Base-by-base conservation (phyloP, 2,329 filamentous ascomycete genomes). In the Fusarium nematophilum region DNA sequence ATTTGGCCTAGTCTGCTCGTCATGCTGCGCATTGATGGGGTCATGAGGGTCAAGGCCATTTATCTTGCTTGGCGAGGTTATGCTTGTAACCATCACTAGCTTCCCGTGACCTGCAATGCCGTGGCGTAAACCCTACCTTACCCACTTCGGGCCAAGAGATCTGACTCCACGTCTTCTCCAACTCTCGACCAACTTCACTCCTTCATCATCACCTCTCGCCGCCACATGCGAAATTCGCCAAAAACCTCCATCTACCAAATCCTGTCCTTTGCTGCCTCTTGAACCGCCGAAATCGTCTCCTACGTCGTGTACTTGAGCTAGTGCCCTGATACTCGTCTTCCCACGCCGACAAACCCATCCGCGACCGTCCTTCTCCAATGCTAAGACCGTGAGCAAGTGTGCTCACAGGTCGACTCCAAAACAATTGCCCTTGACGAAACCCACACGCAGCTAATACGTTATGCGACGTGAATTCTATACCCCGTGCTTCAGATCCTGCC, bases 121-220 rank as follows among this genome's bases (percentile, higher is more conserved):
- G 40, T 25, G 14, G 30, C 43, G 13, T 30, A 55, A 51, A 56
- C 34, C 57, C 61, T 14, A 29, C 57, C 33, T 9, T 17, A 14
- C 15, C 60, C 62, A 64, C 61, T 49, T 29, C 36, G n/a, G 52
- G 31, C 37, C 47, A 51, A 57, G 26, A 40, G 45, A 50, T 43
- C 52, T 53, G 49, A 48, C 58, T 40, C 61, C 51, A 56, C 33
- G 47, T 55, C 31, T 33, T 39, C 18, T 27, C 38, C n/a, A 43
- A 64, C 54, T 48, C 58, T 50, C 48, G n/a, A 54, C 31, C 53
- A 58, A 62, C 50, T 52, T 58, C 37, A 40, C 34, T 65, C 61
- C 53, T 62, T 40, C 66, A 68, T 53, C 66, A 65, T 67, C 63
- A 55, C 36, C 8, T 51, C 33, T 13, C 6, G 13, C 29, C 15